A percentile compares a stretch with the other conserved stretches of the same genome.
Evolutionary conservation across 2,329 filamentous ascomycete species (phyloP).

Genomic region (Exophiala xenobiotica): DNA sequence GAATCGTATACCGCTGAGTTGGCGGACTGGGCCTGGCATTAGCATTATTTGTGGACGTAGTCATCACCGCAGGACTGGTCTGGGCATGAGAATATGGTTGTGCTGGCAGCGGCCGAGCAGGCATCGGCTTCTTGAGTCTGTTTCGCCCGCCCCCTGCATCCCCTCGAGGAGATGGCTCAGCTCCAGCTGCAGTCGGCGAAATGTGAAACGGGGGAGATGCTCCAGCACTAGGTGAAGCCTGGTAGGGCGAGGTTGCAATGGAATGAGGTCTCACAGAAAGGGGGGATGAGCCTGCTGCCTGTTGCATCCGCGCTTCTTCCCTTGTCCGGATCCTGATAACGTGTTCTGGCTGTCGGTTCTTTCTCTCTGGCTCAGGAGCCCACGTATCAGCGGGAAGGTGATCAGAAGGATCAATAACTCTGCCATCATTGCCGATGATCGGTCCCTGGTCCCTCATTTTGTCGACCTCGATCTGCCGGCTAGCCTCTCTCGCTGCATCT

Average conservation of each 20-base stretch:
- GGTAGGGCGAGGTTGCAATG: slow-evolving; percentile 33
- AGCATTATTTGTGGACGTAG: slow-evolving; percentile 3
- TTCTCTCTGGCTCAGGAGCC: slow-evolving; percentile 65
- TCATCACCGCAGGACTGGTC: slow-evolving; percentile 22
- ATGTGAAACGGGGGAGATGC: slow-evolving; percentile 29
- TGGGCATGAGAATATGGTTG: slow-evolving; percentile 29
- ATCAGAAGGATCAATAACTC: slow-evolving; percentile 65
- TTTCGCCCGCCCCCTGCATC: slow-evolving; percentile 32
- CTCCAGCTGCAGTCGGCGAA: slow-evolving; percentile 21
- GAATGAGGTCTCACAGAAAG: slow-evolving; percentile 30
- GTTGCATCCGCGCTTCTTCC: slow-evolving; percentile 26
- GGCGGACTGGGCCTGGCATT: slow-evolving; percentile 12
- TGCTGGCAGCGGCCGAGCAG: slow-evolving; percentile 24
- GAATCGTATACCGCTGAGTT: slow-evolving; percentile 16
- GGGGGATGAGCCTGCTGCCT: slow-evolving; percentile 25
- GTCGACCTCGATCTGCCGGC: slow-evolving; percentile 40
- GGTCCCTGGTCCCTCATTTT: slow-evolving; percentile 50
- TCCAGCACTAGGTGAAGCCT: slow-evolving; percentile 29
- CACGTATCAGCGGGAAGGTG: slow-evolving; percentile 64
- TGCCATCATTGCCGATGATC: slow-evolving; percentile 63
- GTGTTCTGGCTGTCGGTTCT: slow-evolving; percentile 50
- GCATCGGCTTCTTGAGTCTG: slow-evolving; percentile 28
- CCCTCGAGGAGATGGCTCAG: slow-evolving; percentile 32
- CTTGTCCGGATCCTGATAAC: slow-evolving; percentile 47
- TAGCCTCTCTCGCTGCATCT: slow-evolving; percentile 40